Evolutionary conservation across 192 early-diverging fungal species (phyloP).

Genomic region (Entomortierella chlamydospora): DNA sequence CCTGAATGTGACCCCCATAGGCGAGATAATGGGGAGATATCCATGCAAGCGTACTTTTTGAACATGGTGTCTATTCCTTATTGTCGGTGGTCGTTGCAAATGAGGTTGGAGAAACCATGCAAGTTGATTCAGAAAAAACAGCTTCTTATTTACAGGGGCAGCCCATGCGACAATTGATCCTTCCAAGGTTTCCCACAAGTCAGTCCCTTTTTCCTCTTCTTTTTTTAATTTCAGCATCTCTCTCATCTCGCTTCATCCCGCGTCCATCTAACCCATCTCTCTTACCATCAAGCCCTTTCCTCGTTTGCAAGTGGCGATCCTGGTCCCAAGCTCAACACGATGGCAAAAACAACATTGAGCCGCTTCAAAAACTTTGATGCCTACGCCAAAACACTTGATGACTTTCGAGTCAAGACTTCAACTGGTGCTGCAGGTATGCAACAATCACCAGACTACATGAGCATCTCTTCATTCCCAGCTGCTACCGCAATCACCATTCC

Average conservation of each 20-base stretch:
- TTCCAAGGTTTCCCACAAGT: background rate
- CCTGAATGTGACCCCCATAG: too few relatives aligned
- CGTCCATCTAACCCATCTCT: background rate
- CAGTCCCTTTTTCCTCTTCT: background rate
- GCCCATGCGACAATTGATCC: slow-evolving; percentile 20
- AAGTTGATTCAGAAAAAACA: background rate
- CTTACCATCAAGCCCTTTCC: background rate
- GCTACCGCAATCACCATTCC: too few relatives aligned
- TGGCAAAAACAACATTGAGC: slow-evolving; percentile 64
- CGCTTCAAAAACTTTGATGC: slow-evolving; percentile 77
- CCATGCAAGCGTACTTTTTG: slow-evolving; percentile 64
- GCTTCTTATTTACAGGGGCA: background rate
- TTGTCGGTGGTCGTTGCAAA: background rate
- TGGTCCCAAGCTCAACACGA: slow-evolving; percentile 31
- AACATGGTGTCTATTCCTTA: slow-evolving; percentile 59
- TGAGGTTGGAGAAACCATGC: background rate
- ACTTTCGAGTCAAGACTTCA: slow-evolving; percentile 74
- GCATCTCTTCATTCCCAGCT: too few relatives aligned
- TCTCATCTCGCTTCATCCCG: too few relatives aligned
- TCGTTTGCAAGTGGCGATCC: slow-evolving; percentile 1
- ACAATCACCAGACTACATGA: slow-evolving; percentile 56
- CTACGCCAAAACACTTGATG: slow-evolving; percentile 98
- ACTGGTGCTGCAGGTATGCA: slow-evolving; percentile 44
- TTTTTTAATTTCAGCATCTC: too few relatives aligned
- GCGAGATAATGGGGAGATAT: too few relatives aligned